Conservation (phyloP, 2,329 filamentous ascomycete species). For the Tolypocladium paradoxum region DNA sequence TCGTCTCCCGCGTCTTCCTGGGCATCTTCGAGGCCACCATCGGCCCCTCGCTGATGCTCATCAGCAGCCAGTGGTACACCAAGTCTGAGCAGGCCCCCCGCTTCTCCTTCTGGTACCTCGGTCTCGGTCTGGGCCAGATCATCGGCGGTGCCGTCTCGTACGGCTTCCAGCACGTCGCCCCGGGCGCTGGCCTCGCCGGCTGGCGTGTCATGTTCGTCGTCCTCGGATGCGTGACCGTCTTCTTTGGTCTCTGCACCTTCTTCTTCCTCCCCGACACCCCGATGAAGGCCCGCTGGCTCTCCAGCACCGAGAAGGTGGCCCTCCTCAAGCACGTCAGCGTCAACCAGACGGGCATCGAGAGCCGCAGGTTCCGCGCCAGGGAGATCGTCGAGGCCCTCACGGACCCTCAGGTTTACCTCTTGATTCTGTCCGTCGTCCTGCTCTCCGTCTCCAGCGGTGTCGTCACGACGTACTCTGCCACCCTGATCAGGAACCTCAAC, state of each 20-base stretch:
- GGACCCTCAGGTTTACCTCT: constrained; percentile 41
- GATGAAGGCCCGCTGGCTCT: constrained; percentile 35
- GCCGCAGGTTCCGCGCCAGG: constrained; percentile 38
- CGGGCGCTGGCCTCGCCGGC: constrained; percentile 45
- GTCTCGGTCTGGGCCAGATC: constrained; percentile 50
- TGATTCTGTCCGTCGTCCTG: constrained; percentile 36
- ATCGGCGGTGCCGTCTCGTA: constrained; percentile 53
- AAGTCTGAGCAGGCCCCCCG: constrained; percentile 49
- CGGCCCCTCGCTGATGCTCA: constrained; percentile 48
- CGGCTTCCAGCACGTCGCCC: constrained; percentile 42
- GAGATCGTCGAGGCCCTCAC: constrained; percentile 41
- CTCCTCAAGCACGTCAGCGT: constrained; percentile 42
- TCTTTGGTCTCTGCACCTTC: constrained; percentile 20
- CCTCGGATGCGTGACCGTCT: constrained; percentile 40
- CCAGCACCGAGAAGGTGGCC: constrained; percentile 35
- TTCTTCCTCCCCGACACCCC: constrained; percentile 29
- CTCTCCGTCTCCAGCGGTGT: constrained; percentile 42
- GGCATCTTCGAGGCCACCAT: constrained; percentile 52
- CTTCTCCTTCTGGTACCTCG: constrained; percentile 51
- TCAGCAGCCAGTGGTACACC: constrained; percentile 51
- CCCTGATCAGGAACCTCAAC: constrained; percentile 37
- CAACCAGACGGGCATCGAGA: constrained; percentile 48
- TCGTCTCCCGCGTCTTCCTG: constrained; percentile 45
- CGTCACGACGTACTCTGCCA: constrained; percentile 43
- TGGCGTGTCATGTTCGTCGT: constrained; percentile 64